Evolutionary conservation across 169 alveolate species (phyloP), one percentile per base, ranked within the genome.

Genomic region (Eimeria brunetti): DNA sequence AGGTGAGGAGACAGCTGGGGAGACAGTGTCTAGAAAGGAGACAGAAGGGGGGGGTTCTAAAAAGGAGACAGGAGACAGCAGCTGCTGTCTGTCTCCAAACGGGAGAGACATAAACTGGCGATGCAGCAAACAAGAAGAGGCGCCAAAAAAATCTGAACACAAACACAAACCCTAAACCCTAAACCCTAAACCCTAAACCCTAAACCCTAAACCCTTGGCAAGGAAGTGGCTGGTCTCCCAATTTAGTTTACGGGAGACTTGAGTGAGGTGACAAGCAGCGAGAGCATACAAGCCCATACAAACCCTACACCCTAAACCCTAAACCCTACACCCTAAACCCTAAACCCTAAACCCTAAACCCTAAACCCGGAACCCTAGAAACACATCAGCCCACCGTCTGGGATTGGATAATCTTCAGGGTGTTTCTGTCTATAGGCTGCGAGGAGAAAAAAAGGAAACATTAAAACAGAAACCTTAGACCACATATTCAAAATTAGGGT

Each of bases 121-220:
- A 9, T 49, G 76, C 4, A 83, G 16, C 49, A 83, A 56, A 56
- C 90, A 83, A 53, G 49, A 33, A 53, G 76, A 53, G 1, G 90
- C 73, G 5, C 33, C 51, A 14, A 49, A n/a, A 33, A 83, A 83
- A 83, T 83, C 90, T 83, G 90, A 7, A 49, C 51, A 83, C n/a
- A 62, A 33, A 83, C 27, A 49, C 71, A 83, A 83, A 83, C 90
- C 53, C 75, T 33, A 49, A 83, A 56, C 49, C 60, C 71, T 49
- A 83, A 16, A 53, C 60, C 67, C 64, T 78, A 46, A 78, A 24
- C 88, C 44, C 33, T 78, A 44, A 41, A 49, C 88, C 64, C 44
- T 78, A 78, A 44, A 78, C 64, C 58, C 64, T 46, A 41, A 78
- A 46, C 60, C 64, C 60, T 78, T 44, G 20, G 22, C 56, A 58